Conservation (phyloP, 169 alveolate genomes). For the Cytauxzoon felis region DNA sequence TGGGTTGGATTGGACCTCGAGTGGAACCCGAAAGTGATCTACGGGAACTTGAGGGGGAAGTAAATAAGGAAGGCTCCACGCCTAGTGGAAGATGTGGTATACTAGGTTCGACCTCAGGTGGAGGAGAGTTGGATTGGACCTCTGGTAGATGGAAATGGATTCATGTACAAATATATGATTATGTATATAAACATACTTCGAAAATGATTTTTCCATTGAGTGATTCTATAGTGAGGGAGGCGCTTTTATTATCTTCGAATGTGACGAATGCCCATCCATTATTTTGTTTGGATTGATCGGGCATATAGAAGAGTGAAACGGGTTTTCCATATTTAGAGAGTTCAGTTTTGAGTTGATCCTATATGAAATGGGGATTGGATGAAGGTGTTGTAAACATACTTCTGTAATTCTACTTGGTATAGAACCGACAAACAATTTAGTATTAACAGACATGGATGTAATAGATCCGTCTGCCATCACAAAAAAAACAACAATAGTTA, state of each 20-base stretch:
- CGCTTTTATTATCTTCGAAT: conserved; percentile 49
- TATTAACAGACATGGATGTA: conserved; percentile 25
- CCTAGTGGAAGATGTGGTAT: no score
- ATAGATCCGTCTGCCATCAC: conserved; percentile 16
- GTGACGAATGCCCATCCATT: conserved; percentile 76
- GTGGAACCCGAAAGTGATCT: no score
- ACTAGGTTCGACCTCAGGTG: no score
- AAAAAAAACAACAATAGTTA: no score
- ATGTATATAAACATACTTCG: conserved; percentile 54
- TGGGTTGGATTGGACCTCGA: no score
- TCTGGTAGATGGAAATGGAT: no score
- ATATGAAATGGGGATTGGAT: background rate
- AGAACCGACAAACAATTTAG: conserved; percentile 66
- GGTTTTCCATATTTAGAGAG: conserved; percentile 63
- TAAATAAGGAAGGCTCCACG: no score
- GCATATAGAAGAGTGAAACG: conserved; percentile 67
- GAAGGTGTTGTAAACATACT: conserved; percentile 37
- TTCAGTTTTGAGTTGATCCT: conserved; percentile 64
- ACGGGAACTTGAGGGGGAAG: no score
- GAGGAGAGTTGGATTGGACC: no score
- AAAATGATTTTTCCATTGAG: conserved; percentile 60
- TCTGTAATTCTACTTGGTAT: conserved; percentile 68
- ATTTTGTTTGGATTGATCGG: conserved; percentile 60
- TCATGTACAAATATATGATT: no score
- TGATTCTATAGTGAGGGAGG: conserved; percentile 63